Evolutionary conservation across 768 basidiomycete genomes (phyloP), one percentile per base, ranked within the genome.

Genomic region (Coprinopsis cinerea): DNA sequence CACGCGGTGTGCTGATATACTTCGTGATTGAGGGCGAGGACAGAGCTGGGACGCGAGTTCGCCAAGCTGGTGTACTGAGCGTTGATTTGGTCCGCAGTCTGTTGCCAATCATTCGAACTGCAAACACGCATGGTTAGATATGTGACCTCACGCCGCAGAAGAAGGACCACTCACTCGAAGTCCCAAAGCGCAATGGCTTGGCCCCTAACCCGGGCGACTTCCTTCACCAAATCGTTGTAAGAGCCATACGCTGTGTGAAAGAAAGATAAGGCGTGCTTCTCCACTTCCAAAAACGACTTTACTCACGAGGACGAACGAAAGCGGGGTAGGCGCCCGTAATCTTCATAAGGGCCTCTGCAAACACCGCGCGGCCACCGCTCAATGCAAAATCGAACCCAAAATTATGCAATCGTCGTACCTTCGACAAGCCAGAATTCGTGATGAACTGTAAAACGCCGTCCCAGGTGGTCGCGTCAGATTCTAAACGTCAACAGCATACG

Each of bases 251-350:
- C 60, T 58, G 18, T 20, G 22, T 14, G 20, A 10, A 26, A 14
- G 14, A 1, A 27, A 6, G 47, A 20, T 37, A 41, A 47, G 28
- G 66, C 51, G 40, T 65, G 53, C 13, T 42, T 30, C 41, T 69
- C n/a, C n/a, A n/a, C n/a, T n/a, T n/a, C n/a, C n/a, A n/a, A n/a
- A n/a, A n/a, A n/a, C n/a, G n/a, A n/a, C n/a, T n/a, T n/a, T n/a
- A 22, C 55, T 24, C 27, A 61, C 60, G 67, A 44, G 66, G 64
- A 25, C 65, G 58, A 28, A 62, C 51, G 27, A 61, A 57, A 4
- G 57, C 54, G 0, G 65, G 62, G 2, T 28, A 48, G 24, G 59
- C 59, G 7, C 61, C 61, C 0, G 61, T 47, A 32, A 66, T 63
- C 27, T 47, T 44, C 20, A 42, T 7, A 14, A 65, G 53, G 1